Conservation (phyloP, 2,329 filamentous ascomycete genomes). For the Hypocreales sp. region DNA sequence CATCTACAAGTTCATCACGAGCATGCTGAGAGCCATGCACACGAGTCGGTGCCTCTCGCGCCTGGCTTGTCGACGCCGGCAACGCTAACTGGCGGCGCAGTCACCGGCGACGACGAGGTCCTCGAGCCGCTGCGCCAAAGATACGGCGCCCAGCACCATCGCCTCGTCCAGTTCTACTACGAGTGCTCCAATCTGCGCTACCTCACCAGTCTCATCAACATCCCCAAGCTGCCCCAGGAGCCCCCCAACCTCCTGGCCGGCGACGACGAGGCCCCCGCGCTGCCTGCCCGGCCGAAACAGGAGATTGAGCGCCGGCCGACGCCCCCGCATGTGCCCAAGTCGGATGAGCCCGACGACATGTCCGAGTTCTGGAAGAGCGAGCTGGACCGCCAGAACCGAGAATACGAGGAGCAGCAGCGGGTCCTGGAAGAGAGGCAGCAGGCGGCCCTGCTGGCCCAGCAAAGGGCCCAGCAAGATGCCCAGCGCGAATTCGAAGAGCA, state of each 20-base stretch:
- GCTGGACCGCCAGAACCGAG: conserved; percentile 76
- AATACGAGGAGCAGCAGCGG: conserved; percentile 88
- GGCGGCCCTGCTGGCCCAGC: conserved; percentile 63
- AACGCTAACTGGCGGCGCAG: conserved; percentile 23
- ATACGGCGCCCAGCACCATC: conserved; percentile 93
- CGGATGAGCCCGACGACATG: conserved; percentile 83
- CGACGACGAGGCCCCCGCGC: conserved; percentile 66
- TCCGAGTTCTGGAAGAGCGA: conserved; percentile 97
- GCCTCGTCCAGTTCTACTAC: conserved; percentile 95
- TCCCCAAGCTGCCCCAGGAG: conserved; percentile 89
- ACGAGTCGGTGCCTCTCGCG: conserved; percentile 46
- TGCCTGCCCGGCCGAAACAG: conserved; percentile 68
- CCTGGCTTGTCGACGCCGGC: not conserved
- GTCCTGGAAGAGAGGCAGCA: conserved; percentile 79
- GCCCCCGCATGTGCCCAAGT: conserved; percentile 50
- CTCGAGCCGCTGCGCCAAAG: conserved; percentile 73
- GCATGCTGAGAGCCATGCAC: conserved; percentile 98
- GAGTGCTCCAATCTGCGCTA: conserved; percentile 97
- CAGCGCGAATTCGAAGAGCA: conserved; percentile 96
- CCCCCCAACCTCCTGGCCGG: conserved; percentile 79
- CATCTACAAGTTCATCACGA: conserved; percentile 99
- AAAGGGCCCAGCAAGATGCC: conserved; percentile 68
- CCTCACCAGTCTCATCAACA: conserved; percentile 86
- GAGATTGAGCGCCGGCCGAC: conserved; percentile 55
- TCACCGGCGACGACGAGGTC: conserved; percentile 85